Evolutionary conservation across 176 grass and related monocot genomes (phyloP), one percentile per base, ranked within the genome.

Genomic region (Triticum dicoccoides): DNA sequence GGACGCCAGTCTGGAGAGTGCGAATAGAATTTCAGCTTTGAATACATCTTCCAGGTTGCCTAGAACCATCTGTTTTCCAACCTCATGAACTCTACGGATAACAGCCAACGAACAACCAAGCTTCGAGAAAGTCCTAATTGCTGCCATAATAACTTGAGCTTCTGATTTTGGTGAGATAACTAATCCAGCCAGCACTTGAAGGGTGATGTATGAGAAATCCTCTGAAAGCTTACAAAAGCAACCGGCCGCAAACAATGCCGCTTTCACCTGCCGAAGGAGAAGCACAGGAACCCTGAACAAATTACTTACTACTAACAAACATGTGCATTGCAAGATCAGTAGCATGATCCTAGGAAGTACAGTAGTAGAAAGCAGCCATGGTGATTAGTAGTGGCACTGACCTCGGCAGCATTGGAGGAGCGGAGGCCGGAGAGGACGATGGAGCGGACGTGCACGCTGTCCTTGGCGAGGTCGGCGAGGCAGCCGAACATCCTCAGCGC

Each of bases 401-500:
- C 93, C 96, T 94, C 90, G 39, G 69, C 27, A 13, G 79, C 86
- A 89, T 78, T 65, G 77, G 88, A 86, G 2, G 93, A 91, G 29
- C 84, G 66, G 78, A 98, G 88, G 73, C 90, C 90, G 17, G 82
- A 91, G 76, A 98, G 88, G 30, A 98, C 42, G 9, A 92, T 76
- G 85, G 86, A 83, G 18, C 96, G 88, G 59, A 98, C 82, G 13
- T 91, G 93, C 81, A 86, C 42, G 69, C 91, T 95, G 51, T 90
- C 84, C 79, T 94, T 86, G 41, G 88, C 74, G 58, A 98, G 61
- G 82, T 76, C 84, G 11, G 89, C 91, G 20, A 92, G 84, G 69
- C 96, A 98, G 49, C 96, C 93, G 82, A 98, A 87, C 62, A 95
- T 44, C 65, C 81, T 90, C 81, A 98, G 82, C 29, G 91, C 68